Evolutionary conservation across 306 rosid species (phyloP).

Genomic region (Trifolium subterraneum): DNA sequence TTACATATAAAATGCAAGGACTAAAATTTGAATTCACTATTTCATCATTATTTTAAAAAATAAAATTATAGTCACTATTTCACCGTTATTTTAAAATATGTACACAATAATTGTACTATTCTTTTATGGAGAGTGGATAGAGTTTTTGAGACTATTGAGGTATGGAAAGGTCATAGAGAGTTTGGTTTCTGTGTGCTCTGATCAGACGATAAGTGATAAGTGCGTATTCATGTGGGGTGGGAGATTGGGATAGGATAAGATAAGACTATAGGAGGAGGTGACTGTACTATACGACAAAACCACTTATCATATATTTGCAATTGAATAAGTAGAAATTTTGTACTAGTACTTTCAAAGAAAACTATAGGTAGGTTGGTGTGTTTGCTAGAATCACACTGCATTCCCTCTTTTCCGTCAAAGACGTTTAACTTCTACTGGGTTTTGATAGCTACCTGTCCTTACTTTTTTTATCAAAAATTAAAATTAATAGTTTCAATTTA

Average conservation of each 20-base stretch:
- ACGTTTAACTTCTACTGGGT: not conserved
- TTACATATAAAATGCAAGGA: too few relatives aligned
- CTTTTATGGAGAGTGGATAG: constrained; percentile 21
- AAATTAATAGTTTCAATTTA: too few relatives aligned
- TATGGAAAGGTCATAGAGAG: not conserved
- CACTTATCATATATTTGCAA: not conserved
- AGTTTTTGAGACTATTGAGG: constrained; percentile 42
- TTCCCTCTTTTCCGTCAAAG: not conserved
- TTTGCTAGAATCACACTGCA: not conserved
- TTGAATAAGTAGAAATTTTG: too few relatives aligned
- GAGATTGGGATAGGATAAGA: not conserved
- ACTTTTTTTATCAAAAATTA: too few relatives aligned
- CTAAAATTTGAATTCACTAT: too few relatives aligned
- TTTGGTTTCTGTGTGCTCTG: constrained; percentile 39
- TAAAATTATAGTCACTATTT: too few relatives aligned
- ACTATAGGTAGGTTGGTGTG: not conserved
- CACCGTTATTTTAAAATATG: too few relatives aligned
- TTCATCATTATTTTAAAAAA: too few relatives aligned
- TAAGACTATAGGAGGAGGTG: not conserved
- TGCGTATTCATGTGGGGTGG: constrained; percentile 39
- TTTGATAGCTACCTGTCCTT: too few relatives aligned
- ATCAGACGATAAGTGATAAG: constrained; percentile 52
- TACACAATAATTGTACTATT: too few relatives aligned
- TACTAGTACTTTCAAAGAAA: not conserved
- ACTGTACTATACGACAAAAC: constrained; percentile 15